Conservation (phyloP, 2,329 filamentous ascomycete species). For the Sclerotinia sclerotiorum region DNA sequence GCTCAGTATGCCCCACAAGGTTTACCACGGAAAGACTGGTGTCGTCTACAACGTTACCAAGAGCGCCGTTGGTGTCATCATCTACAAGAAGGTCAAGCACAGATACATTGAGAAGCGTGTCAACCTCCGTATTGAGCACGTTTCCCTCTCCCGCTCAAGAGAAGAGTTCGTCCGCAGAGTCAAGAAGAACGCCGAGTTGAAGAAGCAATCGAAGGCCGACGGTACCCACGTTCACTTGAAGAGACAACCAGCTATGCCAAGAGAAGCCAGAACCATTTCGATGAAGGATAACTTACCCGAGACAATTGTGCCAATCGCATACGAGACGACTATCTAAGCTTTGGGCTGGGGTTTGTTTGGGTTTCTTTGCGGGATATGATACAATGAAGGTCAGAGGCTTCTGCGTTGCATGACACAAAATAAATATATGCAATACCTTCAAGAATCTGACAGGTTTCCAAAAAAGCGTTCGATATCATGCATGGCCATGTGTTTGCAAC, state of each 20-base stretch:
- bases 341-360: conserved; percentile 37
- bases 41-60: conserved; percentile 99
- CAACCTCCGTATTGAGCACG: conserved; percentile 98
- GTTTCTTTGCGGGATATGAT: conserved; percentile 40
- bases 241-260: conserved; percentile 79
- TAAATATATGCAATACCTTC: conserved; percentile 39
- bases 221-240: conserved; percentile 89
- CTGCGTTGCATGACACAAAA: conserved; percentile 40
- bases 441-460: conserved; percentile 32
- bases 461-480: not conserved
- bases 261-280: conserved; percentile 76
- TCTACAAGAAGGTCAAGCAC: conserved; percentile 99
- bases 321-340: conserved; percentile 94
- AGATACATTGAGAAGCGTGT: conserved; percentile 99
- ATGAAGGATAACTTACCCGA: conserved; percentile 82
- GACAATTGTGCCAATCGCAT: conserved; percentile 87
- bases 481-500: conserved; percentile 13
- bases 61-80: conserved; percentile 95
- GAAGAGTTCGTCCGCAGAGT: conserved; percentile 96
- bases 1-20: conserved; percentile 88
- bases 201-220: conserved; percentile 88
- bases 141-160: conserved; percentile 88
- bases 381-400: conserved; percentile 34
- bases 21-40: conserved; percentile 99
- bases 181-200: conserved; percentile 92